Percentiles rank a stretch among this genome's conserved stretches.
phyloP scores from a whole-genome alignment of 2,329 filamentous ascomycete species.

The Fusarium longipes region DNA sequence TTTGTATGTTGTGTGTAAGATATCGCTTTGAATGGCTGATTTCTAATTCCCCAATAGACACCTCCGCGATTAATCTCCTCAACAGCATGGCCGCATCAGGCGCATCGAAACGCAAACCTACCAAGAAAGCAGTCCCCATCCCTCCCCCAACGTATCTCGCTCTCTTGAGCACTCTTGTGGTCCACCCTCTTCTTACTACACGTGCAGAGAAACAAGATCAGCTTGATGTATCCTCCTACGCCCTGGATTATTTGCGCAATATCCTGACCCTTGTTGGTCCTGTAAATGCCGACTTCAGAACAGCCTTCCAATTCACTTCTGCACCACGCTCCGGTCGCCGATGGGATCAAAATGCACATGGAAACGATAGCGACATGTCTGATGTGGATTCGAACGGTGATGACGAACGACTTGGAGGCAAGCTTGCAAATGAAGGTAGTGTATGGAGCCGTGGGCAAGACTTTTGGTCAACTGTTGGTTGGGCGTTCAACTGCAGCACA shows the following conservation, averaged over 20 bases:
- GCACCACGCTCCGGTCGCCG: conserved; percentile 47
- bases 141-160: conserved; percentile 80
- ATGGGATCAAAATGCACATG: conserved; percentile 52
- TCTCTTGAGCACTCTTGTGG: conserved; percentile 81
- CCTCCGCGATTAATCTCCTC: conserved; percentile 70
- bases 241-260: conserved; percentile 76
- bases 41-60: conserved; percentile 41
- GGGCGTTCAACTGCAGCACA: conserved; percentile 92
- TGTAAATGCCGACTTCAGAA: conserved; percentile 73
- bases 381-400: conserved; percentile 59
- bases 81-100: conserved; percentile 70
- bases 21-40: neutral
- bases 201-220: conserved; percentile 72
- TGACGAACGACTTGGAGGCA: conserved; percentile 65
- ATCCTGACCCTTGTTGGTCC: conserved; percentile 74
- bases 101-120: conserved; percentile 46
- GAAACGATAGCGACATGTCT: conserved; percentile 57
- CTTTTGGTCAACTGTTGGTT: conserved; percentile 90
- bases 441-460: conserved; percentile 82
- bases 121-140: conserved; percentile 63
- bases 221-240: conserved; percentile 71
- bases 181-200: conserved; percentile 84
- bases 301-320: conserved; percentile 75
- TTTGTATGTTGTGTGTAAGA: conserved; percentile 62
- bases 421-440: conserved; percentile 71